Conservation (phyloP, 352 stramenopile species). For the Globisporangium perplexum region DNA sequence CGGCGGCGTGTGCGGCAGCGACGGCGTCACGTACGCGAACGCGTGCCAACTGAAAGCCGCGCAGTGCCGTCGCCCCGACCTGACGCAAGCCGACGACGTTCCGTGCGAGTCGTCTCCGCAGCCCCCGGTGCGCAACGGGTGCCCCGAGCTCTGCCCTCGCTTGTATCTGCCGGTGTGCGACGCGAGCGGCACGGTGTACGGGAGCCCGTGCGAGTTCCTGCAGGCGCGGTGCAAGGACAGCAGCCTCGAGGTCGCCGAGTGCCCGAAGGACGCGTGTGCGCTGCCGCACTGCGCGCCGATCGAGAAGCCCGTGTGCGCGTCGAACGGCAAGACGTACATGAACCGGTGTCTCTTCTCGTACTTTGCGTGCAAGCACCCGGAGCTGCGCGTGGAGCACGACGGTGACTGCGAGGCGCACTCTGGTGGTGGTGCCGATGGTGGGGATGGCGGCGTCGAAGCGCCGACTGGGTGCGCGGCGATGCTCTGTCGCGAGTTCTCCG, state of each 20-base stretch:
- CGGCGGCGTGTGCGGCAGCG: conserved; percentile 8
- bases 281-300: conserved; percentile 7
- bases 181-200: conserved; percentile 37
- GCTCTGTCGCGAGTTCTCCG: conserved; percentile 33
- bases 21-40: conserved; percentile 14
- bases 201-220: conserved; percentile 41
- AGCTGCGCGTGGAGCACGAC: not conserved
- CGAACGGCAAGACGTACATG: conserved; percentile 13
- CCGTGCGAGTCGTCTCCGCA: not conserved
- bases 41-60: conserved; percentile 8
- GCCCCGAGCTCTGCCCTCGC: not conserved
- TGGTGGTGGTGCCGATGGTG: too few species aligned
- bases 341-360: conserved; percentile 10
- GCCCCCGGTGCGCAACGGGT: not conserved
- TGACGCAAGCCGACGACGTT: conserved; percentile 5
- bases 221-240: conserved; percentile 25
- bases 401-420: not conserved
- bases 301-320: conserved; percentile 10
- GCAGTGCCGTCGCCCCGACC: not conserved
- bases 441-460: not conserved
- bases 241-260: not conserved
- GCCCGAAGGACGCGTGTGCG: not conserved
- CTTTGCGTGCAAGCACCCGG: conserved; percentile 5
- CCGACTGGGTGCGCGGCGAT: conserved; percentile 25
- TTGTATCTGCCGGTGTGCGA: conserved; percentile 39